These are phyloP conservation scores for Populus deltoides DNA, from an alignment of 345 rosid species.

Conservation along the genomic window DNA sequence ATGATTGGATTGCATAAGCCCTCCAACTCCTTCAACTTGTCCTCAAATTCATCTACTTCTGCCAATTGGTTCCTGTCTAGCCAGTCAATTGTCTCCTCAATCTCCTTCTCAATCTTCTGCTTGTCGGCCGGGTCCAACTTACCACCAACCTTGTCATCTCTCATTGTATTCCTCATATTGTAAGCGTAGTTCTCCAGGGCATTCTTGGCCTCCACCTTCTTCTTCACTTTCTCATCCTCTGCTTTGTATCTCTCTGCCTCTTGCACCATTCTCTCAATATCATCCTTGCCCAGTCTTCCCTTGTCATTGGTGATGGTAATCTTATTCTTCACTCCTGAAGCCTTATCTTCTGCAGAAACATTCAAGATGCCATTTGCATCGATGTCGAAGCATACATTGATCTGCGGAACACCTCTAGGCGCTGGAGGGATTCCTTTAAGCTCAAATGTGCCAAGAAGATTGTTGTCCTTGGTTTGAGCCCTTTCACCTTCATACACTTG, in stretches of 20 bases:
- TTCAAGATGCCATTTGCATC: slow-evolving; percentile 16
- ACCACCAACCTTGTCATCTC: slow-evolving; percentile 11
- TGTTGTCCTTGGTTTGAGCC: slow-evolving; percentile 20
- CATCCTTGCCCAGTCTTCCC: slow-evolving; percentile 19
- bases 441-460: slow-evolving; percentile 20
- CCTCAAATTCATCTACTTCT: slow-evolving; percentile 16
- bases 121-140: slow-evolving; percentile 12
- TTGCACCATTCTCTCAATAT: slow-evolving; percentile 20
- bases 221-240: slow-evolving; percentile 21
- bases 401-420: slow-evolving; percentile 19
- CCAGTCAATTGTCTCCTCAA: slow-evolving; percentile 21
- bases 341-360: slow-evolving; percentile 21
- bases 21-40: slow-evolving; percentile 21
- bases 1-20: slow-evolving; percentile 15
- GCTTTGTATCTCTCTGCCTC: slow-evolving; percentile 19
- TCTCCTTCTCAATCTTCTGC: slow-evolving; percentile 20
- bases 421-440: slow-evolving; percentile 20
- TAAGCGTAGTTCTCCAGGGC: slow-evolving; percentile 12
- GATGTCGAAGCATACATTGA: slow-evolving; percentile 21
- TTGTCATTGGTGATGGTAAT: slow-evolving; percentile 23
- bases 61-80: slow-evolving; percentile 24
- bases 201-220: slow-evolving; percentile 22
- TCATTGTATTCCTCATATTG: slow-evolving; percentile 19
- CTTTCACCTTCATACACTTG: slow-evolving; percentile 23
- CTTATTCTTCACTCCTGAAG: slow-evolving; percentile 22